Conservation (phyloP, 139 green algal genomes). For the Nannochloris sp. region DNA sequence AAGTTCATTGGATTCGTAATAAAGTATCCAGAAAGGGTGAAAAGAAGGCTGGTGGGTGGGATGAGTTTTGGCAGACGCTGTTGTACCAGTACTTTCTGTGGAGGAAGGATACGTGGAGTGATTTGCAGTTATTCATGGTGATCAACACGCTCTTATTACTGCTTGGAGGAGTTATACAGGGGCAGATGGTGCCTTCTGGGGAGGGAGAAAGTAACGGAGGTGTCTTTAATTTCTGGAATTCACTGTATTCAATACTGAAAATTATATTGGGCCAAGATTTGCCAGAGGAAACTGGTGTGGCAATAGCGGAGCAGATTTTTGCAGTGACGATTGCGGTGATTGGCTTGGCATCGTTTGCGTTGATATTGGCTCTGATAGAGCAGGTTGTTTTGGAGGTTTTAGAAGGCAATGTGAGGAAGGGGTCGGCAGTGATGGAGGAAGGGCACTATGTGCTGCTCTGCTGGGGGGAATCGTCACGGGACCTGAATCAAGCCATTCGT, state of each 20-base stretch:
- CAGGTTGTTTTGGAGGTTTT: constrained; percentile 27
- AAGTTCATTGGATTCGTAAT: no score
- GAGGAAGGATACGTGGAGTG: constrained; percentile 6
- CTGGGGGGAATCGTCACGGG: constrained; percentile 22
- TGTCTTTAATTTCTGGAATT: constrained; percentile 1
- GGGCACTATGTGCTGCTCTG: constrained; percentile 27
- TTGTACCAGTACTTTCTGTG: constrained; percentile 11
- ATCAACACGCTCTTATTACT: neutral
- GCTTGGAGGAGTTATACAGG: neutral
- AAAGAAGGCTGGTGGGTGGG: neutral
- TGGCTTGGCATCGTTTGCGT: constrained; percentile 46
- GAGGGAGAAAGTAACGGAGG: neutral
- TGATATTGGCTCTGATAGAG: constrained; percentile 50
- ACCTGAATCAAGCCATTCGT: constrained; percentile 30
- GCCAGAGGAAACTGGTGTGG: neutral
- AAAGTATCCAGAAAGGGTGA: no score
- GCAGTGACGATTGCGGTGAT: constrained; percentile 11
- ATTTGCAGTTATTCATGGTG: constrained; percentile 9
- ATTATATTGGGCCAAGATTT: constrained; percentile 15
- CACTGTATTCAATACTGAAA: constrained; percentile 2
- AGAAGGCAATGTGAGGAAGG: constrained; percentile 26
- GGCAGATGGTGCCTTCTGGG: neutral
- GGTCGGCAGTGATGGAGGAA: constrained; percentile 30
- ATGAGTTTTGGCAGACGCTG: neutral
- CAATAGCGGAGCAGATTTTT: constrained; percentile 3